Evolutionary conservation across 208 protist species (phyloP).

Genomic region (Wallacemonas sp.): DNA sequence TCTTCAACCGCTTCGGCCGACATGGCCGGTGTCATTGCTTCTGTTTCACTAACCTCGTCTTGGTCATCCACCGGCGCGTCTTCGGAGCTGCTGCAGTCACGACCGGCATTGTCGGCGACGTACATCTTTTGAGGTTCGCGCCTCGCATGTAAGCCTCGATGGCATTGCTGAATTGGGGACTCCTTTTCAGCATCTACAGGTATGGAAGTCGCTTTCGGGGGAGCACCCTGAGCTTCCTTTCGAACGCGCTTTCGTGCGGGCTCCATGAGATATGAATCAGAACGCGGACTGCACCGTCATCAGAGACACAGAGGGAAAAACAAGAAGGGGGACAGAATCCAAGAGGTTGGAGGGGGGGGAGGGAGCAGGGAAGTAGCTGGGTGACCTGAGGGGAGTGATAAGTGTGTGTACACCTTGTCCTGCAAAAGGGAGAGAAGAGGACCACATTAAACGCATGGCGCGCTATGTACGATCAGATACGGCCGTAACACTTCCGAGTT

Average conservation of each 20-base stretch:
- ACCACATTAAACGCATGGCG: too few relatives aligned
- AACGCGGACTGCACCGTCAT: too few relatives aligned
- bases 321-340: not conserved
- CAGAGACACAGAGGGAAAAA: too few relatives aligned
- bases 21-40: not conserved
- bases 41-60: not conserved
- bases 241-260: not conserved
- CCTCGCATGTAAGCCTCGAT: not conserved
- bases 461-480: too few relatives aligned
- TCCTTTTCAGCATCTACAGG: not conserved
- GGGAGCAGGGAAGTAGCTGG: not conserved
- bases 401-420: not conserved
- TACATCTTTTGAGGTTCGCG: constrained; percentile 8
- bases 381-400: not conserved
- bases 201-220: not conserved
- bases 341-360: not conserved
- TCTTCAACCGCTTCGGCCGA: constrained; percentile 41
- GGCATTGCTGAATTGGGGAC: not conserved
- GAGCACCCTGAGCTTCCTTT: not conserved
- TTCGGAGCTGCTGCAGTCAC: constrained; percentile 16
- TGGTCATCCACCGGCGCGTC: constrained; percentile 20
- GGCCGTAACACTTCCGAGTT: too few relatives aligned
- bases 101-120: not conserved
- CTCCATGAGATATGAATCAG: too few relatives aligned
- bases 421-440: not conserved